Base-by-base conservation (phyloP, 805 yeast species). In the Wickerhamiella alocasiicola region DNA sequence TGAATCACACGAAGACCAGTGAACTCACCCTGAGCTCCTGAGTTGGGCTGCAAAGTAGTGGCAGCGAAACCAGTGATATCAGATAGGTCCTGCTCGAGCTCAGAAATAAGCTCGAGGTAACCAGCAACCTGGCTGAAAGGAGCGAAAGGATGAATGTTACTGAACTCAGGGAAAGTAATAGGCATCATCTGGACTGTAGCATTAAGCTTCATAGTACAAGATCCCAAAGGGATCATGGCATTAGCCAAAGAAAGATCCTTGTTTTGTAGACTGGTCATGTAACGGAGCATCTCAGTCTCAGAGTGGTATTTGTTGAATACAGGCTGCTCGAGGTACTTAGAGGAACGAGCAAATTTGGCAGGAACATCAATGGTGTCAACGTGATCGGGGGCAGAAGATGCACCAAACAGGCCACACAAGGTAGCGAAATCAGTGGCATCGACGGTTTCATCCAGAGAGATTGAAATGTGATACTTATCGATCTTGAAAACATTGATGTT, bases 1-100 rank as follows among this genome's bases (percentile, higher is more conserved):
- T 76, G 72, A 50, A 91, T 88, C 33, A 85, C 84, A 45, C 93
- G 74, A 45, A 91, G 68, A 21, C 98, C 98, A 12, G 97, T 74
- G 63, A 81, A 91, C 63, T 91, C 98, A 61, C 98, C 98, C 62
- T 88, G 95, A 29, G 98, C 97, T 50, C 98, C 98, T 29, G 96
- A 83, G 59, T 91, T 91, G 47, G 98, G 98, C 78, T 84, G 93
- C 45, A 83, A 65, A 2, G 96, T 81, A 16, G 94, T 79, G 30
- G 82, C 88, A 46, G 77, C 82, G 55, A 91, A 84, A 0, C 97
- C 97, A 9, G 98, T 88, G 48, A 91, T 87, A 48, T 81, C 83
- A 43, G 87, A 81, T 50, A 91, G 67, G 61, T 91, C 97, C 27
- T 67, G 64, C 59, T 82, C 94, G 25, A 91, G 71, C 55, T 82